Evolutionary conservation across 2,329 filamentous ascomycete genomes (phyloP).

Genomic region (Alternaria sp.): DNA sequence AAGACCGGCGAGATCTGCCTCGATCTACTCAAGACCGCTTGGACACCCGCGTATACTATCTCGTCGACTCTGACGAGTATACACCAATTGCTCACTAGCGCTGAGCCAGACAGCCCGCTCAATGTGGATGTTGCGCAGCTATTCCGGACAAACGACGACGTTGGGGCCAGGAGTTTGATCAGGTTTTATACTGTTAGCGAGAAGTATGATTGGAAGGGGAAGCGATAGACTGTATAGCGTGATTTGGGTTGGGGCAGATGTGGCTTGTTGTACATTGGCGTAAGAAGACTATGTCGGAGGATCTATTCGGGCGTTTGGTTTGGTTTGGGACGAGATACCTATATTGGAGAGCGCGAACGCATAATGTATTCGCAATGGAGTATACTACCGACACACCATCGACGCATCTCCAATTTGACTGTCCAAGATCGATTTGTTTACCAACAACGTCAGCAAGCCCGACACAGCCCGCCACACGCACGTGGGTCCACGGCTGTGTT

Average conservation of each 20-base stretch:
- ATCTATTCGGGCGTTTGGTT: neutral
- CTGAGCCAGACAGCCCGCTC: conserved; percentile 75
- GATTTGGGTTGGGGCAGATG: neutral
- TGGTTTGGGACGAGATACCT: conserved; percentile 3
- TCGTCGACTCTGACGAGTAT: conserved; percentile 75
- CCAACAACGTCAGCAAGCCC: neutral
- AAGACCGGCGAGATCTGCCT: conserved; percentile 90
- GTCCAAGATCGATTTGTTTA: neutral
- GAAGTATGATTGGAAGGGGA: conserved; percentile 43
- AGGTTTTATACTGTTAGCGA: conserved; percentile 71
- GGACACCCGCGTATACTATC: conserved; percentile 87
- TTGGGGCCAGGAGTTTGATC: conserved; percentile 73
- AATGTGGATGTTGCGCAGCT: conserved; percentile 80
- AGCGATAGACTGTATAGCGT: neutral
- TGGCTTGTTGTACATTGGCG: neutral
- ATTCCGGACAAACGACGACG: conserved; percentile 68
- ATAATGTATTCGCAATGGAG: neutral
- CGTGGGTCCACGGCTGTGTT: neutral
- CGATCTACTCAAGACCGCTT: conserved; percentile 77
- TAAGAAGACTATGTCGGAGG: neutral
- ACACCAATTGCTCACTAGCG: conserved; percentile 70
- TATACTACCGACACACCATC: neutral
- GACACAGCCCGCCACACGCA: neutral
- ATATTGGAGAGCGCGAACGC: neutral
- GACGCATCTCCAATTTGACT: neutral